Base-by-base conservation (phyloP, 352 stramenopile genomes). In the Globisporangium acanthophoron region DNA sequence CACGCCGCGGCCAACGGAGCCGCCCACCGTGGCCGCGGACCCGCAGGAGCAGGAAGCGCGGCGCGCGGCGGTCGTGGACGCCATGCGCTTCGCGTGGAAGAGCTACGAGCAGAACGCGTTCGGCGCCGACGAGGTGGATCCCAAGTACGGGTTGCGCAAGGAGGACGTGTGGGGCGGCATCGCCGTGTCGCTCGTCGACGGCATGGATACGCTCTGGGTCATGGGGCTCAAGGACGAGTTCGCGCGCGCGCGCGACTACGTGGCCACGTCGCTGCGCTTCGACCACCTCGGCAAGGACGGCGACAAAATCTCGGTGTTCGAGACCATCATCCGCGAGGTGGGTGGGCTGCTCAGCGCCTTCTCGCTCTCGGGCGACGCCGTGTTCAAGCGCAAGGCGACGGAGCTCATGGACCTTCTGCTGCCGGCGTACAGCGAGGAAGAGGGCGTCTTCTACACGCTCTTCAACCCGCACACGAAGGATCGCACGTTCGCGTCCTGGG, bases 241-340 rank as follows among this genome's bases (percentile, higher is more conserved):
- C 61, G 59, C 76, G 20, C 78, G 96, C 47, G 94, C 90, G 0
- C 71, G 78, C 41, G 77, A 98, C 24, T 98, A 95, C 67, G 78
- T 99, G 33, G 71, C 67, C 0, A 66, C 77, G 18, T 64, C 86
- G 27, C 57, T 98, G 0, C 74, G 97, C 61, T 94, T 98, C 45
- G 73, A 76, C 4, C 81, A 93, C 37, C 57, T 91, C 43, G 80
- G 80, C 13, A 74, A 73, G 20, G 73, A 83, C 65, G 60, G 62
- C 29, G 74, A 59, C 50, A 74, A 59, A 15, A 78, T 99, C 11
- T 98, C 91, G 21, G 78, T 98, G 21, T 99, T 99, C 78, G 97
- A 99, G 80, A 99, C 96, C 1, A 99, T 97, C 45, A 99, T 99
- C 81, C 92, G 97, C 24, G 92, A 94, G 69, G 80, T 99, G 4